Evolutionary conservation across 106 monocot species (phyloP).

Genomic region (Platanthera guangdongensis): DNA sequence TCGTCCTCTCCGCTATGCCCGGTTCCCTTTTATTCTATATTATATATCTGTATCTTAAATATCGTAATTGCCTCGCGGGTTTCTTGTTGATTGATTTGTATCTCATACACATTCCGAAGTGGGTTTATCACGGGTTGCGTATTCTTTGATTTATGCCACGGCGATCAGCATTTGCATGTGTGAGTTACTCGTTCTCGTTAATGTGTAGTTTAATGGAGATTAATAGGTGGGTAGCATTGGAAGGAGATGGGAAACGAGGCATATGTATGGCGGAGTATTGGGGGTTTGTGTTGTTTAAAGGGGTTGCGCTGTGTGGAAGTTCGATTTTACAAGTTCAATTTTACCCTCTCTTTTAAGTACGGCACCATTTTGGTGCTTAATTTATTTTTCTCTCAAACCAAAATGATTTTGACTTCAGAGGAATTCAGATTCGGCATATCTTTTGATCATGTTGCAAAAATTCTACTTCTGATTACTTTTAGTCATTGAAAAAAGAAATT

Average conservation of each 20-base stretch:
- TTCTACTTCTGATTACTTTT: too few relatives aligned
- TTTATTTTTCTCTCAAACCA: neutral
- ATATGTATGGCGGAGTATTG: neutral
- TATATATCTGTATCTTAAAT: neutral
- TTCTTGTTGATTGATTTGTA: neutral
- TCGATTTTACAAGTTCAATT: neutral
- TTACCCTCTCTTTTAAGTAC: neutral
- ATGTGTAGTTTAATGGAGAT: neutral
- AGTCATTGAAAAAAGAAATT: too few relatives aligned
- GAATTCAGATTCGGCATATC: neutral
- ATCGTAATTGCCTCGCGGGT: neutral
- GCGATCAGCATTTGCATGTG: neutral
- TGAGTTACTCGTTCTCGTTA: neutral
- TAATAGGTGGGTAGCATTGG: neutral
- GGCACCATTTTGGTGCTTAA: neutral
- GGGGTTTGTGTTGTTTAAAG: neutral
- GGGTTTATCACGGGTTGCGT: neutral
- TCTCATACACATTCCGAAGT: neutral
- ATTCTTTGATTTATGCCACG: neutral
- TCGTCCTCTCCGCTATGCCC: neutral
- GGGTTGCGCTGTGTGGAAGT: neutral
- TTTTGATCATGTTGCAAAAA: neutral
- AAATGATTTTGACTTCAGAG: neutral
- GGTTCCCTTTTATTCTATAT: neutral
- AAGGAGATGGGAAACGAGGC: neutral